A percentile compares a stretch with the other conserved stretches of the same genome.
These are phyloP conservation scores for Malassezia sympodialis DNA, from an alignment of 1,284 basidiomycete genomes.

Conservation along the genomic window DNA sequence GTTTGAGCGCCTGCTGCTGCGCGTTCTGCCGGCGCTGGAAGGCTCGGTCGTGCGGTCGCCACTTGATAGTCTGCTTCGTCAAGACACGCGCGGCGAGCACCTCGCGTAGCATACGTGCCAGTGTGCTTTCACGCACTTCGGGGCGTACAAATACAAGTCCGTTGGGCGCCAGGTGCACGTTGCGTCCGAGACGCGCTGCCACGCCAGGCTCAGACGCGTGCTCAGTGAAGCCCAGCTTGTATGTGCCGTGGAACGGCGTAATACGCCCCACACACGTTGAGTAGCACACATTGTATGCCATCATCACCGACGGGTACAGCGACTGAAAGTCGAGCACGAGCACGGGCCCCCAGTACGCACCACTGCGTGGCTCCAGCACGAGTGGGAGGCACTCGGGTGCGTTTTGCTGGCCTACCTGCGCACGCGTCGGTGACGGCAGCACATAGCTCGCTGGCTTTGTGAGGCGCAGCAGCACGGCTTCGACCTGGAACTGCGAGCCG, in stretches of 20 bases:
- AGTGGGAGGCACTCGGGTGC: constrained; percentile 88
- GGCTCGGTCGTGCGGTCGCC: constrained; percentile 60
- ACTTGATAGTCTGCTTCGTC: constrained; percentile 92
- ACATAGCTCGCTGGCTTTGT: constrained; percentile 77
- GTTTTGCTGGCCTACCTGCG: constrained; percentile 61
- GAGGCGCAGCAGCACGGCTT: constrained; percentile 93
- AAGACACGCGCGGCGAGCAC: constrained; percentile 91
- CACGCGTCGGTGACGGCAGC: constrained; percentile 36
- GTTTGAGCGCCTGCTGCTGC: constrained; percentile 36
- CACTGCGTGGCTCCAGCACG: constrained; percentile 85
- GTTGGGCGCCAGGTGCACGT: constrained; percentile 65
- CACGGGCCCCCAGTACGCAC: constrained; percentile 82
- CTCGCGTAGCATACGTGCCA: constrained; percentile 85
- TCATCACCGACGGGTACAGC: constrained; percentile 93
- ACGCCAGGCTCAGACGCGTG: constrained; percentile 63
- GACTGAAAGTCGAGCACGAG: constrained; percentile 91
- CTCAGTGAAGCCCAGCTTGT: constrained; percentile 72
- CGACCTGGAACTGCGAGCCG: constrained; percentile 95
- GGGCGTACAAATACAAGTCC: constrained; percentile 87
- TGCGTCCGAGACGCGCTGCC: constrained; percentile 60
- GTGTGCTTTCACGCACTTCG: constrained; percentile 68
- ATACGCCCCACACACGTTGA: constrained; percentile 85
- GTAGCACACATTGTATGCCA: constrained; percentile 68
- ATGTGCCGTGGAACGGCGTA: constrained; percentile 68
- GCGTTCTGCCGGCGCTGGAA: constrained; percentile 41